Evolutionary conservation across 2,329 filamentous ascomycete species (phyloP), one percentile per base, ranked within the genome.

Genomic region (Purpureocillium lavendulum): DNA sequence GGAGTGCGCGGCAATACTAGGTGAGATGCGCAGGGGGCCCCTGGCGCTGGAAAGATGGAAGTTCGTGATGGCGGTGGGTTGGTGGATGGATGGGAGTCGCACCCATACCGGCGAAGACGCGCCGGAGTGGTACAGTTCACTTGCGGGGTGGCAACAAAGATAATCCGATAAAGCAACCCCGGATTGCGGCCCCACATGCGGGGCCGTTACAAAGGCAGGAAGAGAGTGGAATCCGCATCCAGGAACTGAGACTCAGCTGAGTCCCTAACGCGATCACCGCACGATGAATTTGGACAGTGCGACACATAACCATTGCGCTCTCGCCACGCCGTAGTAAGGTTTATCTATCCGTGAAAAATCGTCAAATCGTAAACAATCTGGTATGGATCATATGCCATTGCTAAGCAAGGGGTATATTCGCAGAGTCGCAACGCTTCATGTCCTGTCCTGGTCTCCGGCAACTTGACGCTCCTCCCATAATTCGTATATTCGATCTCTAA

Each of bases 401-500:
- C 29, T 38, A 15, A 7, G 6, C 30, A 33, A 24, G 31, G 16
- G 31, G 10, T 18, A 33, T 33, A 18, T 15, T 17, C 21, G 9
- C 24, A 28, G 15, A 30, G 14, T 21, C 21, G 21, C 21, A 26
- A 26, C 21, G 21, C 21, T 10, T 26, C 21, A 26, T 10, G 10
- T 26, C 21, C 21, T 26, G 21, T 10, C 21, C 21, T 26, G 21
- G 6, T 26, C 21, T 26, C 21, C 5, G 6, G 21, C 10, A 26
- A 26, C 21, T 10, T 26, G 6, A 10, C 21, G 18, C 31, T 52
- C 41, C 14, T 45, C 40, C 51, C 49, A 53, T 3, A 48, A 40
- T 33, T 43, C 35, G 42, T 54, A 54, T 28, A 54, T 42, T 18
- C 42, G 26, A 34, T 51, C 45, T 35, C 58, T 49, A 17, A 67